Conservation (phyloP, 179 eudicot species). For the Heliamphora ciliata region DNA sequence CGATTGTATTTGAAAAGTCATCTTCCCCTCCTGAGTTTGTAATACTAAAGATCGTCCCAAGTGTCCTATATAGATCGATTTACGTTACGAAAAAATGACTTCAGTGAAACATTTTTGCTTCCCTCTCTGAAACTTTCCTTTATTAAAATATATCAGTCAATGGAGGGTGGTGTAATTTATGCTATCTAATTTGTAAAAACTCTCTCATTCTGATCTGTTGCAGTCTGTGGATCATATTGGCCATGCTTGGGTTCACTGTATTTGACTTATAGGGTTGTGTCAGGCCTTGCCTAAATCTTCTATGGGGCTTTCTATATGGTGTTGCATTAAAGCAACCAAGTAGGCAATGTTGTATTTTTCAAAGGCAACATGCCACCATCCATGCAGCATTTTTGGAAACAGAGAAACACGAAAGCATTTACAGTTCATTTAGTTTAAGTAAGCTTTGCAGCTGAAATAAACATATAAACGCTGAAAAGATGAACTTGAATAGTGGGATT, state of each 20-base stretch:
- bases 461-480: neutral
- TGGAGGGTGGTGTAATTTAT: neutral
- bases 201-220: neutral
- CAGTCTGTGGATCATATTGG: neutral
- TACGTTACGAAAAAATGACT: no score
- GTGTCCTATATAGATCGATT: no score
- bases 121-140: neutral
- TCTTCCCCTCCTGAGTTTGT: no score
- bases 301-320: neutral
- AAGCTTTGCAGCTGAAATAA: neutral
- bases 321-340: neutral
- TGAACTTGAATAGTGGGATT: conserved; percentile 5
- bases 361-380: neutral
- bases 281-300: neutral
- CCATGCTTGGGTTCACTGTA: neutral
- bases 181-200: neutral
- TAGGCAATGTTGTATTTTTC: neutral
- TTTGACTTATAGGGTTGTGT: neutral
- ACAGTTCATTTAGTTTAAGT: neutral
- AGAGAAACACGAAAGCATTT: conserved; percentile 1
- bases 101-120: no score
- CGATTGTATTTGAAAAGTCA: no score
- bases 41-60: no score
- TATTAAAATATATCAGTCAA: neutral
- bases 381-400: neutral